Base-by-base conservation (phyloP, 2,329 filamentous ascomycete genomes). In the Aspergillus versicolor region DNA sequence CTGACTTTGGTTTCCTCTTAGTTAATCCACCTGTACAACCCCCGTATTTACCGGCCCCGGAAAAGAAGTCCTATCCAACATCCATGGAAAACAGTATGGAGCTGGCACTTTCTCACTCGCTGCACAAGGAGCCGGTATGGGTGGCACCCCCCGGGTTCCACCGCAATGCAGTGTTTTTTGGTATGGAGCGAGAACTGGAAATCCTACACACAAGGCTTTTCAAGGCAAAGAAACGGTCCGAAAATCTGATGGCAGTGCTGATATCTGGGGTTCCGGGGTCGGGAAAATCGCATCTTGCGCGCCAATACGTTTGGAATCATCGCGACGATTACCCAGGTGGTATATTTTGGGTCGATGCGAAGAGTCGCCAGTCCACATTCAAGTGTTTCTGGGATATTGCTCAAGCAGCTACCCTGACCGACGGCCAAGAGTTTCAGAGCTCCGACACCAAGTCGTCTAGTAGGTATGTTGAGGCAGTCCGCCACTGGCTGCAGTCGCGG, bases 341-440 rank as follows among this genome's bases (percentile, higher is more conserved):
- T 1, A 79, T 89, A 43, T 90, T 88, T 69, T 90, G 88, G 88
- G 80, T 89, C 15, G 81, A 85, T 48, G 84, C 85, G 8, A 87
- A 85, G 61, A 84, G 82, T 1, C 68, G 77, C 3, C 75, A 83
- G 52, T 84, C 87, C 49, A 77, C 85, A 34, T 81, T 82, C 52
- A 82, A 84, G 47, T 84, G 84, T 32, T 89, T 83, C 67, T 87
- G 84, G 82, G 82, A 86, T 48, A 87, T 90, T 60, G 86, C 84
- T 1, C 82, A 82, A 66, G 81, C 80, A 13, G 81, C 81, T 15
- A 80, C 79, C 1, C 67, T 85, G 21, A 77, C 76, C 21, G 79
- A 80, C 40, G 72, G 70, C 37, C 71, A 73, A 9, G 70, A 76
- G 19, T 68, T 73, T 9, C 67, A 69, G n/a, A 73, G 77, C 15